Conservation (phyloP, 371 early-diverging fungal genomes). For the Smittium mucronatum region DNA sequence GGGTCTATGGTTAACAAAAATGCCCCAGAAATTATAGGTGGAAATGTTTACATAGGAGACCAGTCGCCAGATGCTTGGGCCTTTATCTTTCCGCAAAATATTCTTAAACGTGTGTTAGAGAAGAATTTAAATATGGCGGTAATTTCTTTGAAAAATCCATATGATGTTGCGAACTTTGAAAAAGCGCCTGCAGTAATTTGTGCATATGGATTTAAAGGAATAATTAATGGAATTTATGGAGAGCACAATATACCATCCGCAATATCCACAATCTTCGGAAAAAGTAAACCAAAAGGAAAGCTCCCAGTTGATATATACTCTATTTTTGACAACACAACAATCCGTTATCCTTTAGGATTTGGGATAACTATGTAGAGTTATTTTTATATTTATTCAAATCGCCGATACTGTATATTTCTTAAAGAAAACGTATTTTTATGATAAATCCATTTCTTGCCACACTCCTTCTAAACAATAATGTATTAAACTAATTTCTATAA, state of each 20-base stretch:
- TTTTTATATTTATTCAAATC: too few species aligned
- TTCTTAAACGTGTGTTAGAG: neutral
- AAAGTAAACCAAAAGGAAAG: conserved; percentile 6
- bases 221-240: neutral
- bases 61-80: neutral
- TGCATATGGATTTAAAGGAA: conserved; percentile 13
- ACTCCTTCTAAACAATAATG: too few species aligned
- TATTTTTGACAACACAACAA: neutral
- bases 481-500: too few species aligned
- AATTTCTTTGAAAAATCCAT: conserved; percentile 10
- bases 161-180: conserved; percentile 10
- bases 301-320: conserved; percentile 11
- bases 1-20: neutral
- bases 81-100: neutral
- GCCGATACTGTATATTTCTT: too few species aligned
- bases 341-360: conserved; percentile 9
- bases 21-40: conserved; percentile 1
- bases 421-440: too few species aligned
- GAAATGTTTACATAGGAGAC: neutral
- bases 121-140: neutral
- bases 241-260: conserved; percentile 9
- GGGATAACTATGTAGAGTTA: conserved; percentile 4
- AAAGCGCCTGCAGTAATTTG: neutral
- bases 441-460: too few species aligned
- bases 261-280: neutral